Conservation (phyloP, 805 yeast genomes). For the Ogataea naganishii region DNA sequence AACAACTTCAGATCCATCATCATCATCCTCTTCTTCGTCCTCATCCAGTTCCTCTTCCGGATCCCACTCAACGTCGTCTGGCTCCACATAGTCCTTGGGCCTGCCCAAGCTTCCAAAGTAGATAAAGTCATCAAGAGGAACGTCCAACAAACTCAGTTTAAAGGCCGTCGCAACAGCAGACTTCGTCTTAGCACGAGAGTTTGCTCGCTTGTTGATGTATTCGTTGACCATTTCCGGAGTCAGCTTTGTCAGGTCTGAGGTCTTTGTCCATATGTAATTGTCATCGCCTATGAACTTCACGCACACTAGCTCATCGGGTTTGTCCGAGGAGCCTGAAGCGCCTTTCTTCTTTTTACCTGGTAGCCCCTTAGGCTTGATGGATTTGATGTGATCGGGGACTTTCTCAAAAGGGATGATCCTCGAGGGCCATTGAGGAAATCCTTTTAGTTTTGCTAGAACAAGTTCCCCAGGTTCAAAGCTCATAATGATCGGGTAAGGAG, state of each 20-base stretch:
- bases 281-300: conserved; percentile 69
- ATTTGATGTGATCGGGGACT: conserved; percentile 48
- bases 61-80: conserved; percentile 9
- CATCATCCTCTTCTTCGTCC: conserved; percentile 4
- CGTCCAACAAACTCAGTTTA: conserved; percentile 24
- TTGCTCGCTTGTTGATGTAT: conserved; percentile 19
- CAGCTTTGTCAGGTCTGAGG: conserved; percentile 41
- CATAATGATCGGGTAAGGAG: too few species aligned
- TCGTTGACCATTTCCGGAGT: conserved; percentile 30
- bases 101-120: conserved; percentile 33
- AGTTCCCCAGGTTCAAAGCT: conserved; percentile 40
- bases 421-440: conserved; percentile 90
- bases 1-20: conserved; percentile 15
- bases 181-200: conserved; percentile 25
- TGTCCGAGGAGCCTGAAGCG: conserved; percentile 9
- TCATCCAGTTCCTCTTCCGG: conserved; percentile 3
- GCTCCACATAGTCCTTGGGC: conserved; percentile 16
- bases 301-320: conserved; percentile 26
- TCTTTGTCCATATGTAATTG: conserved; percentile 59
- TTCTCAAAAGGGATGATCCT: conserved; percentile 57
- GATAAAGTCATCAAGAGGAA: conserved; percentile 40
- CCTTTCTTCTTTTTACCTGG: conserved; percentile 13
- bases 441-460: conserved; percentile 76
- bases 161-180: conserved; percentile 48
- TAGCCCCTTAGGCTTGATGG: conserved; percentile 39